Evolutionary conservation across 2,329 filamentous ascomycete species (phyloP), one percentile per base, ranked within the genome.

Genomic region (Meredithiella fracta): DNA sequence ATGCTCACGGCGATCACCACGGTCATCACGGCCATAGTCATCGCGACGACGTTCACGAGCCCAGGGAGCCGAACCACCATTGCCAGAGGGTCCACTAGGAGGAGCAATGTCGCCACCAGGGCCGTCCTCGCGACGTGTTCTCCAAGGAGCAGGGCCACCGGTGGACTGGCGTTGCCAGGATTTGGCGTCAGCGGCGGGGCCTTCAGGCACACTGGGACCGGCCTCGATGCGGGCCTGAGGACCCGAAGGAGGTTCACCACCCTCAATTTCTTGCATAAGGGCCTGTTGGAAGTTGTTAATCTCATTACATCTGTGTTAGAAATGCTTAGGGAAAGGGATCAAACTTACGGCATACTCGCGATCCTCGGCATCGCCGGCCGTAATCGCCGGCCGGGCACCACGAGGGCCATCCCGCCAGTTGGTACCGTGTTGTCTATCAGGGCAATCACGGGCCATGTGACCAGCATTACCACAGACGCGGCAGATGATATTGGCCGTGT

Each of bases 401-500:
- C 73, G 71, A 8, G 69, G 69, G 54, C 72, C 72, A 63, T 86
- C 81, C 64, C 92, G 89, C 87, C 88, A 96, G 68, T 86, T 90
- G 49, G 83, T 81, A 64, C 92, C 92, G 66, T 86, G 82, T 73
- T 92, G 86, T 67, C 92, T 79, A 66, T 98, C 92, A 49, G 91
- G 89, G 78, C 92, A 98, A 72, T 98, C 92, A 63, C 91, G 84
- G 62, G 90, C 92, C 89, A 98, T 96, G 65, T 98, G 92, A 20
- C 92, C 92, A 61, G 92, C 90, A 67, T 97, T 96, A 63, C 92
- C 92, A 72, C 92, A 98, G 64, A 96, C 86, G 64, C 91, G 90
- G 72, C 92, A 98, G 67, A 98, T 97, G 68, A 98, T 97, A 71
- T 89, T 97, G 64, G 92, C 90, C n/a, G 92, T 98, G 72, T 85